Percentiles rank a stretch among this genome's conserved stretches.
Conservation (phyloP, 1,284 basidiomycete species). For the Tremellales sp. region DNA sequence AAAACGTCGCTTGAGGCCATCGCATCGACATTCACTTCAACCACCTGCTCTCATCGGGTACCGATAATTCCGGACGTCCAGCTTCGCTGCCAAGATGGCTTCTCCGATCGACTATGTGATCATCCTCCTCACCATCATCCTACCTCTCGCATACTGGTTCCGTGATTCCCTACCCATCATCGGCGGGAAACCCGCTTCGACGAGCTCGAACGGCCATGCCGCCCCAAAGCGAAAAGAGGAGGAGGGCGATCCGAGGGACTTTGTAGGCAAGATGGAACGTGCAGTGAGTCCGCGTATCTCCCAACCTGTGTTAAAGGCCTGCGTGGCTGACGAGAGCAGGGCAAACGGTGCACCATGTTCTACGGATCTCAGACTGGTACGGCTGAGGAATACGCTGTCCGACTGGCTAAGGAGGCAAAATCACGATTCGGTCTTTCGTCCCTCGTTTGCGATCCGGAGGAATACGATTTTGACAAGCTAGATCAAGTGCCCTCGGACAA, state of each 20-base stretch:
- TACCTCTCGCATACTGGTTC: constrained; percentile 43
- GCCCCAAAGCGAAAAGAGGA: constrained; percentile 53
- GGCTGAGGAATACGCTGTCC: constrained; percentile 91
- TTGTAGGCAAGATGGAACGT: constrained; percentile 83
- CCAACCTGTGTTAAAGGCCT: background rate
- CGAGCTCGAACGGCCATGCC: background rate
- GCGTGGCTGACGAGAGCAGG: constrained; percentile 55
- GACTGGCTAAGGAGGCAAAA: constrained; percentile 90
- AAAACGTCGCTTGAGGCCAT: background rate
- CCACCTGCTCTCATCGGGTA: background rate
- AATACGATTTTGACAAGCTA: constrained; percentile 95
- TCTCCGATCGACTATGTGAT: constrained; percentile 40
- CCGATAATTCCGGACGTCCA: background rate
- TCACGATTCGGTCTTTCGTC: constrained; percentile 87
- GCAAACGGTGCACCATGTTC: constrained; percentile 91
- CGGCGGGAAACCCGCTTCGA: constrained; percentile 22
- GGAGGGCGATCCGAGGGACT: constrained; percentile 77
- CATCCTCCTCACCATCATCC: constrained; percentile 33
- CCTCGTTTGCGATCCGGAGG: constrained; percentile 91
- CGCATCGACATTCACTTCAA: background rate
- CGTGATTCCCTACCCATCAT: constrained; percentile 45
- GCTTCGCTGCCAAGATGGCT: constrained; percentile 29
- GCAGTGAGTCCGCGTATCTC: constrained; percentile 66
- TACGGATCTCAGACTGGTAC: constrained; percentile 96
- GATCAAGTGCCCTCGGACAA: constrained; percentile 83